These are phyloP conservation scores for Talaromyces wortmannii DNA, from an alignment of 495 filamentous ascomycete genomes.

Conservation along the genomic window DNA sequence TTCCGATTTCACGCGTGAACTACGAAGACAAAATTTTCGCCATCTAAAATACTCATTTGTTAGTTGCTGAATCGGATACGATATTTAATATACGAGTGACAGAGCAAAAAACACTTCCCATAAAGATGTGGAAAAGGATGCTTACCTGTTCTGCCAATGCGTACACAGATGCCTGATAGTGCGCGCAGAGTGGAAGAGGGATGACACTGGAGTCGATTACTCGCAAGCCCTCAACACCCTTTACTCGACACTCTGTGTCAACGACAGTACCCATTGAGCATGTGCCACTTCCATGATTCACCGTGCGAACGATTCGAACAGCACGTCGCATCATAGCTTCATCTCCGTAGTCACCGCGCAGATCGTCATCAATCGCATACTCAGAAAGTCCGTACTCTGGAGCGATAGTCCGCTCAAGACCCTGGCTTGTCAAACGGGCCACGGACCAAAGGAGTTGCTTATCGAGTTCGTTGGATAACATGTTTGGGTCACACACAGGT, in stretches of 20 bases:
- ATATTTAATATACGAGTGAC: neutral
- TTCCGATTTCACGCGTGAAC: neutral
- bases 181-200: conserved; percentile 17
- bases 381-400: neutral
- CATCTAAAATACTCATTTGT: neutral
- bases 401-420: neutral
- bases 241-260: conserved; percentile 20
- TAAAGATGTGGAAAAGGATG: neutral
- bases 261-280: conserved; percentile 25
- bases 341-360: neutral
- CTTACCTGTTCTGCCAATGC: conserved; percentile 18
- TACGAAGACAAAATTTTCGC: neutral
- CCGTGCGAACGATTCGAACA: neutral
- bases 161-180: conserved; percentile 20
- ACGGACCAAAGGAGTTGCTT: conserved; percentile 25
- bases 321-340: neutral
- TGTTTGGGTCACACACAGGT: conserved; percentile 44
- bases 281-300: conserved; percentile 6
- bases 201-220: conserved; percentile 27
- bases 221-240: conserved; percentile 19
- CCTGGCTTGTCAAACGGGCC: neutral
- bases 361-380: neutral
- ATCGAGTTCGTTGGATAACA: conserved; percentile 41
- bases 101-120: neutral
- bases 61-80: neutral